Evolutionary conservation across 352 stramenopile species (phyloP), one percentile per base, ranked within the genome.

Genomic region (Globisporangium canariense): DNA sequence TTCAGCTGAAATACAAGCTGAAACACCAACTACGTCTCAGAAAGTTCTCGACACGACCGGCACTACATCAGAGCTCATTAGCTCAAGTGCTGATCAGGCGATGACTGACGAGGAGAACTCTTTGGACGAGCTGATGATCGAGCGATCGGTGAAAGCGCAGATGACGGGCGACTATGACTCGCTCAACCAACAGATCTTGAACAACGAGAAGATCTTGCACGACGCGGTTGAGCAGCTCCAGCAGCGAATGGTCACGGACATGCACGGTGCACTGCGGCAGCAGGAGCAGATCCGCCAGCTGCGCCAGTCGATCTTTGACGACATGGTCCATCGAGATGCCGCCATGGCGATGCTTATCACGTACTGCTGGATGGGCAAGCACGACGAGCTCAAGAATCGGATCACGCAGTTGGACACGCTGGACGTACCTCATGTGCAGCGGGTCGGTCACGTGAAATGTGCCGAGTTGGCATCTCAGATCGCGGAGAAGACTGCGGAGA

Each of bases 171-270:
- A 60, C 4, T 81, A 79, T 57, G 66, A 60, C 32, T 55, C 72
- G 49, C 56, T 74, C 32, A 77, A 78, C 51, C 57, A 79, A 28
- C 55, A 75, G 55, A 75, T 69, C 38, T 65, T 73, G 60, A 65
- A 77, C 38, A 78, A 84, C 51, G 70, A 83, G 62, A 69, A 36
- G 28, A 68, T 60, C 1, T 41, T 82, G 43, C 65, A 73, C 60
- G 64, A 70, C 45, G 53, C 61, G 59, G 30, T 70, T 14, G 43
- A 14, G 68, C 45, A 47, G 32, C 32, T 78, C 28, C 59, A 69
- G 30, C 43, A 60, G 40, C 63, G 59, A 10, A 52, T 68, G 10
- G 52, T 71, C 4, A 68, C 62, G 25, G 70, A 73, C 34, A 64
- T 69, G n/a, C 18, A 60, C 0, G 60, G 65, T 18, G 67, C 55